A percentile compares a stretch with the other conserved stretches of the same genome.
These are phyloP conservation scores for Xanthoconium stramineum DNA, from an alignment of 768 basidiomycete species.

Conservation along the genomic window DNA sequence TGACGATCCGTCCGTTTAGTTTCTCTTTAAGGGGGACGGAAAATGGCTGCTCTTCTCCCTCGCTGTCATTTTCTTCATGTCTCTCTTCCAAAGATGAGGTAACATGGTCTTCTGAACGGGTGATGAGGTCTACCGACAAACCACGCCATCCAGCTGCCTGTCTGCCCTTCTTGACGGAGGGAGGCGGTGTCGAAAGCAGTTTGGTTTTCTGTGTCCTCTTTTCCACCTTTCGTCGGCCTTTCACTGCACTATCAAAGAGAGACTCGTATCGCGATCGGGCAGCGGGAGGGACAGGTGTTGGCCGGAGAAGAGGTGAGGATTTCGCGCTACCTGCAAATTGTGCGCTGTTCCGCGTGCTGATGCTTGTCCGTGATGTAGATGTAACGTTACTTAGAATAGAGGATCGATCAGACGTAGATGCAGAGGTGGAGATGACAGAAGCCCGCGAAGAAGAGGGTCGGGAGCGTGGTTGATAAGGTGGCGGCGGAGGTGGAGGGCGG, in stretches of 20 bases:
- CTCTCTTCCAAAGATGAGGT: constrained; percentile 12
- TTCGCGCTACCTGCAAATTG: constrained; percentile 20
- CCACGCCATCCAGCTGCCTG: constrained; percentile 75
- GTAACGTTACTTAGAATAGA: constrained; percentile 53
- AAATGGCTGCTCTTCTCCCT: constrained; percentile 27
- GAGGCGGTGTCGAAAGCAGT: constrained; percentile 34
- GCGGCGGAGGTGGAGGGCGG: constrained; percentile 39
- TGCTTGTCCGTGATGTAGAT: constrained; percentile 38
- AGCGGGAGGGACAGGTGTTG: constrained; percentile 64
- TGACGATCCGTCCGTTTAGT: constrained; percentile 56
- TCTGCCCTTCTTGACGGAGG: constrained; percentile 41
- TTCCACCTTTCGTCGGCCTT: constrained; percentile 43
- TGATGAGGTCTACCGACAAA: constrained; percentile 64
- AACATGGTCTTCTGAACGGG: constrained; percentile 37
- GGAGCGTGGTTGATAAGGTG: constrained; percentile 25
- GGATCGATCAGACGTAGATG: constrained; percentile 58
- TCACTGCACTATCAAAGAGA: constrained; percentile 60
- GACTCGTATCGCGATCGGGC: constrained; percentile 65
- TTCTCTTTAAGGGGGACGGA: constrained; percentile 42
- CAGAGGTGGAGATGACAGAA: constrained; percentile 35
- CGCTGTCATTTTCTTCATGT: constrained; percentile 10
- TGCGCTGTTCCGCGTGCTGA: constrained; percentile 30
- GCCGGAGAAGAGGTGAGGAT: constrained; percentile 41
- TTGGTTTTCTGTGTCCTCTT: constrained; percentile 26
- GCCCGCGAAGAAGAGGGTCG: constrained; percentile 35